Percentiles rank a stretch among this genome's conserved stretches.
Conservation (phyloP, 164 flowering plant genomes). For the Tetrastigma voinierianum region DNA sequence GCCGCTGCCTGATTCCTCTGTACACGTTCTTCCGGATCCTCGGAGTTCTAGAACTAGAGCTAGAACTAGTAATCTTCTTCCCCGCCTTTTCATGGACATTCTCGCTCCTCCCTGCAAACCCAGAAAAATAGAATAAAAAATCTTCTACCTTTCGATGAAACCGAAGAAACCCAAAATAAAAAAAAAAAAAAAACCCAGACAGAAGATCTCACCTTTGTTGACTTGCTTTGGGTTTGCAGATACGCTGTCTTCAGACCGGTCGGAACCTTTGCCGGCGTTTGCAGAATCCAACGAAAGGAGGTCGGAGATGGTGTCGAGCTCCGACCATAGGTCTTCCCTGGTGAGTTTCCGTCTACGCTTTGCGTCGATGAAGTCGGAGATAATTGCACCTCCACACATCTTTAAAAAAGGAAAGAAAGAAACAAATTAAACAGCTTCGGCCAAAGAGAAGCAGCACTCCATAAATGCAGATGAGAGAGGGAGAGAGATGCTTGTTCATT, state of each 20-base stretch:
- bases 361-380: slow-evolving; percentile 40
- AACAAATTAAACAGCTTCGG: slow-evolving; percentile 2
- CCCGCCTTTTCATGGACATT: slow-evolving; percentile 4
- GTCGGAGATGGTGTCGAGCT: slow-evolving; percentile 45
- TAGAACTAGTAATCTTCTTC: slow-evolving; percentile 7
- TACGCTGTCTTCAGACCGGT: neutral
- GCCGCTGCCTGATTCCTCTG: slow-evolving; percentile 72
- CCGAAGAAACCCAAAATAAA: neutral
- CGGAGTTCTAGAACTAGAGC: too few species aligned
- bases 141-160: too few species aligned
- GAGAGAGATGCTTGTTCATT: neutral
- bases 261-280: neutral
- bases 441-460: neutral
- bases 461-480: neutral
- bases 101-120: neutral
- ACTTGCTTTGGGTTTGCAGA: slow-evolving; percentile 9
- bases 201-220: slow-evolving; percentile 5
- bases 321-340: slow-evolving; percentile 50
- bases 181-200: neutral
- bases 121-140: neutral
- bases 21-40: slow-evolving; percentile 49
- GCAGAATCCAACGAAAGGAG: slow-evolving; percentile 21
- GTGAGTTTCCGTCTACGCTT: slow-evolving; percentile 37
- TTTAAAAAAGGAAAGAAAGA: slow-evolving; percentile 10
- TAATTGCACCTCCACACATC: slow-evolving; percentile 79